Conservation (phyloP, 352 stramenopile species). For the Poterioochromonas sp. region DNA sequence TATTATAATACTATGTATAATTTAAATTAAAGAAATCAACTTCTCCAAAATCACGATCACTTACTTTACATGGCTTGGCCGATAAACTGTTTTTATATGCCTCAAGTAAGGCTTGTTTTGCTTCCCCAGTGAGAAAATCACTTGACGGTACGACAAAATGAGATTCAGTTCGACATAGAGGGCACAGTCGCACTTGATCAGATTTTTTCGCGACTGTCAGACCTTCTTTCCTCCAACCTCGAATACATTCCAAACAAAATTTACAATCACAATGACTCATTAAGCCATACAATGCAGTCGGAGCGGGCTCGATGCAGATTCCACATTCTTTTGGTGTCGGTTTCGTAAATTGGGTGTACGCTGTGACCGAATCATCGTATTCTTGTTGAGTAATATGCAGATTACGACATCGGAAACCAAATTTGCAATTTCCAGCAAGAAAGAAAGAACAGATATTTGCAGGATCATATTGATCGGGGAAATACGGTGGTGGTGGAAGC, state of each 20-base stretch:
- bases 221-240: slow-evolving; percentile 15
- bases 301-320: neutral
- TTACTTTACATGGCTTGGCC: neutral
- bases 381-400: neutral
- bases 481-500: too few relatives aligned
- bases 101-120: neutral
- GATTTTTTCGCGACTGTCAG: neutral
- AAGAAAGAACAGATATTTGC: slow-evolving; percentile 16
- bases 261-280: slow-evolving; percentile 17
- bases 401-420: slow-evolving; percentile 12
- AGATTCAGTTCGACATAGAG: slow-evolving; percentile 15
- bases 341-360: neutral
- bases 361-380: neutral
- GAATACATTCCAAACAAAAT: slow-evolving; percentile 30
- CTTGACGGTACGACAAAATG: slow-evolving; percentile 7
- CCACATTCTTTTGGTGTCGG: slow-evolving; percentile 1
- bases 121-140: neutral
- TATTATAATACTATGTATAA: neutral
- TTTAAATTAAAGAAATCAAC: neutral
- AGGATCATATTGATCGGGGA: too few relatives aligned
- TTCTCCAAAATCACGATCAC: neutral
- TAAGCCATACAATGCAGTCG: neutral
- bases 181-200: slow-evolving; percentile 15
- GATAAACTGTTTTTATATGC: neutral
- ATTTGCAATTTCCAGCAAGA: slow-evolving; percentile 12